These are phyloP conservation scores for Xylaria intraflava DNA, from an alignment of 495 filamentous ascomycete species.

Conservation along the genomic window DNA sequence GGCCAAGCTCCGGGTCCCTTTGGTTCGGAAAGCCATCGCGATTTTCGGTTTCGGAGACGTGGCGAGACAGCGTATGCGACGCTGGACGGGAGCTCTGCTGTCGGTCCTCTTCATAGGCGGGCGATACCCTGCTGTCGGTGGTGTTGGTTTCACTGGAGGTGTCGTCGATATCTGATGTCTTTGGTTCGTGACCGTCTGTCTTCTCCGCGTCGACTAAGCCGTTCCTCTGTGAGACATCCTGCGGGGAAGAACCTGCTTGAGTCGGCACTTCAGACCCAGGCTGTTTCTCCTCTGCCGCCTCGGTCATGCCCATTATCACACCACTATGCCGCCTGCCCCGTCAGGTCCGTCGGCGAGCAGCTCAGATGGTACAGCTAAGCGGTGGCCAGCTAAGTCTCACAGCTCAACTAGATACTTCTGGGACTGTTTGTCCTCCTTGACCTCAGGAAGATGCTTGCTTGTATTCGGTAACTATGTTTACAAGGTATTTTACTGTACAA, in stretches of 20 bases:
- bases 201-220: conserved; percentile 5
- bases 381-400: background rate
- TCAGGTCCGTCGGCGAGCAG: background rate
- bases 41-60: conserved; percentile 18
- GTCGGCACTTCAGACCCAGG: background rate
- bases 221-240: background rate
- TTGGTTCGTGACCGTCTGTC: background rate
- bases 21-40: conserved; percentile 27
- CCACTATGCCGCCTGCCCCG: background rate
- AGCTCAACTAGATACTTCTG: background rate
- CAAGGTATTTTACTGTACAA: conserved; percentile 1
- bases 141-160: background rate
- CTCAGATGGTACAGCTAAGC: background rate
- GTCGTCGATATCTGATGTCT: conserved; percentile 2
- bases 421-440: background rate
- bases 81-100: background rate
- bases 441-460: background rate
- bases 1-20: conserved; percentile 20
- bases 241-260: background rate
- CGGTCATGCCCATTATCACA: background rate
- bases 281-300: background rate
- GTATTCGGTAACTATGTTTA: conserved; percentile 1
- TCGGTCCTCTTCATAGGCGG: background rate
- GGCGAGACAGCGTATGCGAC: conserved; percentile 17
- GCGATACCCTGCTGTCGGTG: background rate